These are phyloP conservation scores for Lactarius hatsudake DNA, from an alignment of 768 basidiomycete species.

Conservation along the genomic window DNA sequence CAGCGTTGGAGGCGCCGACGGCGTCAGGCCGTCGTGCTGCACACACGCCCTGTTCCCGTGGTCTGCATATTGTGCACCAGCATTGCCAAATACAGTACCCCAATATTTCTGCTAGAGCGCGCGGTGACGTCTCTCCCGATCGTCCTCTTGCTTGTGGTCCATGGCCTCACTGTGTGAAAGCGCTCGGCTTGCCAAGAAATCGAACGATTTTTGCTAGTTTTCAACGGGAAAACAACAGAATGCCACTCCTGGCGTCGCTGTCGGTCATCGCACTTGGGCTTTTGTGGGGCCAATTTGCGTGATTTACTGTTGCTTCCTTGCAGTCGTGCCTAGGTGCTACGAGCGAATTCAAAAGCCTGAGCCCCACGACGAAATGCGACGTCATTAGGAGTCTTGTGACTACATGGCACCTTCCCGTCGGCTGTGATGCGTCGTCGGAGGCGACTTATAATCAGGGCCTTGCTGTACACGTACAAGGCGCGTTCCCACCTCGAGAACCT, in stretches of 20 bases:
- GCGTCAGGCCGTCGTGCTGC: not conserved
- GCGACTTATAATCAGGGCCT: not conserved
- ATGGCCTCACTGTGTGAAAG: not conserved
- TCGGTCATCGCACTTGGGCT: not conserved
- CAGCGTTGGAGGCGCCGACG: not conserved
- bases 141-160: not conserved
- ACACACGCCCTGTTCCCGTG: not conserved
- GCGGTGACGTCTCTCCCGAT: not conserved
- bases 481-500: not conserved
- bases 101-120: not conserved
- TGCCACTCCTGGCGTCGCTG: not conserved
- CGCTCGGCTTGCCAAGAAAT: not conserved
- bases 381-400: not conserved
- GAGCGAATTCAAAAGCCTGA: not conserved
- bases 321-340: not conserved
- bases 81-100: not conserved
- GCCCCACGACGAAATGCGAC: not conserved
- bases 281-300: not conserved
- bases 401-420: not conserved
- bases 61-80: not conserved
- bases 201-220: not conserved
- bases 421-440: not conserved
- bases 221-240: not conserved
- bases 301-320: not conserved
- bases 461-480: slow-evolving; percentile 1